These are phyloP conservation scores for Sungouiella thailandica DNA, from an alignment of 805 yeast species.

Conservation along the genomic window DNA sequence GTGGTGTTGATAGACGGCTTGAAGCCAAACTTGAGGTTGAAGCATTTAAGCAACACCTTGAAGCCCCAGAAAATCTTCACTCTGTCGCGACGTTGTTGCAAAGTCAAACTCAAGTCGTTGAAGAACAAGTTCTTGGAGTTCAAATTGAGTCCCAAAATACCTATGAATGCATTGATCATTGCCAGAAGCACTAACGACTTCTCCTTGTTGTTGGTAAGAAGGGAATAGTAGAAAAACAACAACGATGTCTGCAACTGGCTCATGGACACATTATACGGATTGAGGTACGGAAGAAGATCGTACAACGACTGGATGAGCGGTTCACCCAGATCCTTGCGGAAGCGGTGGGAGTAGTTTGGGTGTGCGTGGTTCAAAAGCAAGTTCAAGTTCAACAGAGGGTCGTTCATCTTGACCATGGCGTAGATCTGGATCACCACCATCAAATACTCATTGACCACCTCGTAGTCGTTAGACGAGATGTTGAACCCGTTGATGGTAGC, in stretches of 20 bases:
- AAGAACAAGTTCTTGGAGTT: conserved; percentile 38
- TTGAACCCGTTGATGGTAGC: conserved; percentile 45
- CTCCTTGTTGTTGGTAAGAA: conserved; percentile 39
- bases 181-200: conserved; percentile 34
- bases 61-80: conserved; percentile 46
- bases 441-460: conserved; percentile 37
- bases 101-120: conserved; percentile 41
- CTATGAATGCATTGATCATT: conserved; percentile 39
- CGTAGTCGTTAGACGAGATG: conserved; percentile 36
- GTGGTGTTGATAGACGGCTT: conserved; percentile 44
- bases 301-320: conserved; percentile 33
- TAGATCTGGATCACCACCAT: conserved; percentile 45
- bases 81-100: conserved; percentile 32
- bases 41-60: conserved; percentile 38
- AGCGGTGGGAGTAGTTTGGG: conserved; percentile 23
- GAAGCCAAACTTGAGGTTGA: conserved; percentile 40
- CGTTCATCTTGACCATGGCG: conserved; percentile 48
- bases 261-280: conserved; percentile 43
- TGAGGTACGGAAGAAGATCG: conserved; percentile 44
- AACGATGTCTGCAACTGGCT: conserved; percentile 48
- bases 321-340: conserved; percentile 4
- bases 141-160: conserved; percentile 38
- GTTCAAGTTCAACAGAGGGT: conserved; percentile 41
- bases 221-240: conserved; percentile 44
- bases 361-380: conserved; percentile 32